Base-by-base conservation (phyloP, 176 grass and related monocot species). In the Aegilops tauschii region DNA sequence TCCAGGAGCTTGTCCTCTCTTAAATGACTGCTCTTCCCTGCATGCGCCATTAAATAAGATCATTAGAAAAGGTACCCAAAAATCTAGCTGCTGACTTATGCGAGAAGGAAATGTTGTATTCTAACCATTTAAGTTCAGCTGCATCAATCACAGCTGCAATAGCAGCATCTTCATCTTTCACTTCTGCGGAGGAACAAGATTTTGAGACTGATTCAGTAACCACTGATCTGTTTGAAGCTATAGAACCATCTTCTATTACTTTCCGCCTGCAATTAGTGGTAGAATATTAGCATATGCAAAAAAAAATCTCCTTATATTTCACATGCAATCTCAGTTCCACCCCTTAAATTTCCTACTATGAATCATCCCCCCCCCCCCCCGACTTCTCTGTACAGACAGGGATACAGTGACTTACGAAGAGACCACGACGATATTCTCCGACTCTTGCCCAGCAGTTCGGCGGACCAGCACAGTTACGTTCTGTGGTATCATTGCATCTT, bases 401-500 rank as follows among this genome's bases (percentile, higher is more conserved):
- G 14, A 10, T 78, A 45, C 3, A 61, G 5, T 54, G 69, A 54
- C 32, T 56, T 82, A 83, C 73, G 32, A 61, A 17, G 78, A 81
- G n/a, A 54, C 58, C 28, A 91, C 21, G 20, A 84, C 59, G 9
- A 91, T 91, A 28, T 74, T 91, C 34, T 87, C 80, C 49, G 89
- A 59, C 16, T 47, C 27, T 37, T 84, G 85, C 18, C 90, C 83
- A 30, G 83, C 75, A 52, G 72, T 44, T 44, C 90, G 84, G 21
- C 90, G 84, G 31, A 95, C 76, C 50, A 87, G 27, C 76, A 95
- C 93, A 28, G 88, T 92, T 42, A 87, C 69, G 28, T 89, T 87
- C 58, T 84, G 89, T 0, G 62, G 88, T 78, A 95, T 76, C 77
- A 91, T 58, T 3, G 80, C 76, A 79, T 83, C 88, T 83, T 92